Evolutionary conservation across 352 stramenopile genomes (phyloP), one percentile per base, ranked within the genome.

Genomic region (Pythium dissimile): DNA sequence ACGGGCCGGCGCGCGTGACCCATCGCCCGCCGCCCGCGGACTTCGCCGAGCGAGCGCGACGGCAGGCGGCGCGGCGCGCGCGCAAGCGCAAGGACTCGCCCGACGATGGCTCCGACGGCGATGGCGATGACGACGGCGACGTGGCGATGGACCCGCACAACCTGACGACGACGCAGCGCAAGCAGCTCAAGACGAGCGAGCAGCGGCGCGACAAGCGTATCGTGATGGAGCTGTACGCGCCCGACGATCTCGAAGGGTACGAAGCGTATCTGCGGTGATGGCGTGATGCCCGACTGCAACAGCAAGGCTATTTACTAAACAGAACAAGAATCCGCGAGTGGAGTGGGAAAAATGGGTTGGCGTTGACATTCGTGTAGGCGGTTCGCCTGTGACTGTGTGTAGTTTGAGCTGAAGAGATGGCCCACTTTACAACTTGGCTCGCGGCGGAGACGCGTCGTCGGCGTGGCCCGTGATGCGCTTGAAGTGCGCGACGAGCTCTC

Each of bases 191-290:
- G 48, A 59, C 67, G n/a, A 62, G 41, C 10, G 71, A 86, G 28
- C 44, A 76, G 53, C 59, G 62, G 38, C 62, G 67, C 45, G 75
- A 85, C 18, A 60, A 66, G 49, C 67, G 60, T 2, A 77, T 85
- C 34, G 69, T 58, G 12, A 69, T 63, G 20, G 71, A 88, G 49
- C 26, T 86, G 15, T 86, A 85, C 60, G 54, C 57, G 38, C 59
- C 67, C 27, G 67, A 66, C 18, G 32, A 20, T 13, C 61, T 81
- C 45, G 78, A 88, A 49, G 75, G 73, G n/a, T 86, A 85, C 39
- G 75, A 88, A 30, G 53, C 75, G 37, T 86, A 71, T 41, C 59
- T 88, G 23, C 65, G 59, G 47, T 84, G 44, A 60, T n/a, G n/a
- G n/a, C n/a, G n/a, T n/a, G n/a, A n/a, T n/a, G n/a, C n/a, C n/a